Base-by-base conservation (phyloP, 805 yeast genomes). In the Nakazawaea wickerhamii region DNA sequence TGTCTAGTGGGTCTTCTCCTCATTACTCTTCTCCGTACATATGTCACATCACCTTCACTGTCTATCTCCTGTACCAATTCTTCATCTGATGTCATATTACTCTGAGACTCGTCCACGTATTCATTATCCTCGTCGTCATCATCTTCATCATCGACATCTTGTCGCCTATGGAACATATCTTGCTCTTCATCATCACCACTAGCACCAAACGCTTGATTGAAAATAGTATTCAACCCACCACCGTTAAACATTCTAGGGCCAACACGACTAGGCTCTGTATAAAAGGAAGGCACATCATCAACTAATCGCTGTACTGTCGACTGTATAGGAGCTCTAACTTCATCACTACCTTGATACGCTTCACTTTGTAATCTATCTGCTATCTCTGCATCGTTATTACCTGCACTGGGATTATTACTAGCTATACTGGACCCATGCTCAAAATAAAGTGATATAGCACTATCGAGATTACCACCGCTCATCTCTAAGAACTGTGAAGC, bases 401-500 rank as follows among this genome's bases (percentile, higher is more conserved):
- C 42, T 18, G 39, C 27, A 32, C 25, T 38, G 18, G 28, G 13
- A 50, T 31, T 3, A 43, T 40, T 42, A 21, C 40, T 40, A 14
- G 14, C 27, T 68, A 36, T 60, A 43, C 68, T 61, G 6, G 63
- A 49, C 21, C 81, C 81, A 50, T 73, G 74, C 50, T 93, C 98
- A 63, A 84, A 81, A 60, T 66, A 93, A 34, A 93, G 66, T 11
- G 88, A 78, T 6, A 93, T 85, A 0, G 99, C 98, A 17, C 79
- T 75, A 44, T 90, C 95, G 26, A 91, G 58, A 57, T 87, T 77
- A 36, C 79, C 78, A 38, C 82, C 89, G 4, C 91, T 73, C 65
- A 91, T 79, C 20, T 82, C 89, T 17, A 93, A 60, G 55, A 82
- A 93, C 51, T 82, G 87, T 41, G 70, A 65, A 1, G 98, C 98